A percentile compares a stretch with the other conserved stretches of the same genome.
Evolutionary conservation across 768 basidiomycete genomes (phyloP).

Genomic region (Amanita exitialis): DNA sequence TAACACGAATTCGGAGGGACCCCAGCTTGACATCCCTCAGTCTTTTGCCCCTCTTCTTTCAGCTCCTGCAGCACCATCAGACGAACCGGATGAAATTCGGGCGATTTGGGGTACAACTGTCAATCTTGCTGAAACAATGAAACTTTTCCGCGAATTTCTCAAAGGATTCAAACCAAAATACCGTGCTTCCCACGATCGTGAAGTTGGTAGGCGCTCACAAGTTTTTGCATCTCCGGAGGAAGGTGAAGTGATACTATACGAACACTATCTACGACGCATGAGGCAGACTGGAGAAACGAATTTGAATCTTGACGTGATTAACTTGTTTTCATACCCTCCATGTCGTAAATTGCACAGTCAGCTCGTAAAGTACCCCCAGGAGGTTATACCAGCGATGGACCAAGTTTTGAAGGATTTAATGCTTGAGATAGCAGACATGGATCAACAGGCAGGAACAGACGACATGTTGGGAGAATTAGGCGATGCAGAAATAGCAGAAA

Average conservation of each 20-base stretch:
- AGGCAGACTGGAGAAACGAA: slow-evolving; percentile 88
- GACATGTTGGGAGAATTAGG: slow-evolving; percentile 72
- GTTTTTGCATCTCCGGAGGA: slow-evolving; percentile 50
- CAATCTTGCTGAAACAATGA: slow-evolving; percentile 85
- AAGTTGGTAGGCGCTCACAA: slow-evolving; percentile 41
- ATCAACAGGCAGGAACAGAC: slow-evolving; percentile 57
- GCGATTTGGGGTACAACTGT: slow-evolving; percentile 99
- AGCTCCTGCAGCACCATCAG: slow-evolving; percentile 49
- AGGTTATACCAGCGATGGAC: slow-evolving; percentile 96
- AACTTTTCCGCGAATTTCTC: slow-evolving; percentile 80
- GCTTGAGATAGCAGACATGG: slow-evolving; percentile 78
- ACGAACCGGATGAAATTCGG: slow-evolving; percentile 75
- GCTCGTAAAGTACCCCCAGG: slow-evolving; percentile 90
- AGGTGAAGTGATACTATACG: slow-evolving; percentile 65
- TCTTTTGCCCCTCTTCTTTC: slow-evolving; percentile 48
- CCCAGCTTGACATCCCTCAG: slow-evolving; percentile 42
- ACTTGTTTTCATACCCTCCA: slow-evolving; percentile 80
- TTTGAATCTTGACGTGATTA: slow-evolving; percentile 82
- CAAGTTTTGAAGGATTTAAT: slow-evolving; percentile 90
- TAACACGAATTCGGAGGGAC: slow-evolving; percentile 50
- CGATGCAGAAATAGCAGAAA: slow-evolving; percentile 81
- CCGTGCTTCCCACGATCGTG: slow-evolving; percentile 60
- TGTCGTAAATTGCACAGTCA: slow-evolving; percentile 77
- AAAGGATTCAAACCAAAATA: slow-evolving; percentile 92
- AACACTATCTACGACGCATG: slow-evolving; percentile 75